Conservation (phyloP, 768 basidiomycete genomes). For the Wakefieldia striispora region DNA sequence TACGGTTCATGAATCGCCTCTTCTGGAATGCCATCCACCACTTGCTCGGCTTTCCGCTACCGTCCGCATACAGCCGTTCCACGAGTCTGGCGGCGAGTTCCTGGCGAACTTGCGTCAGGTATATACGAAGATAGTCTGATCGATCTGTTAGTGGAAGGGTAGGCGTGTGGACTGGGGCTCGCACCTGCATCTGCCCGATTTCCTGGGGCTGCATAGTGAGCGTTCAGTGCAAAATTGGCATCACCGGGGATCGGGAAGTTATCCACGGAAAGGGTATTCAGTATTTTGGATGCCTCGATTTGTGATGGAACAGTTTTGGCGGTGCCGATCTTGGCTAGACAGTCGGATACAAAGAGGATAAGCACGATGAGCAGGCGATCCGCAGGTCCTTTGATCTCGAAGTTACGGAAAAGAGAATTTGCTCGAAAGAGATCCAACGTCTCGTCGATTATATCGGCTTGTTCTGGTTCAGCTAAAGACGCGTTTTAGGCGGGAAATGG, state of each 20-base stretch:
- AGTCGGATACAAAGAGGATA: slow-evolving; percentile 97
- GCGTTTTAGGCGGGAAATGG: slow-evolving; percentile 12
- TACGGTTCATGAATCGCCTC: slow-evolving; percentile 93
- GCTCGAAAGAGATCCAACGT: slow-evolving; percentile 95
- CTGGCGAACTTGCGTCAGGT: slow-evolving; percentile 90
- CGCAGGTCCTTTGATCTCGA: slow-evolving; percentile 98
- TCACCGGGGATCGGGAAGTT: slow-evolving; percentile 94
- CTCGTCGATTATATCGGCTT: slow-evolving; percentile 93
- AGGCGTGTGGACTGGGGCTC: slow-evolving; percentile 16
- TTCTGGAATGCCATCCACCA: slow-evolving; percentile 99
- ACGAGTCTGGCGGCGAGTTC: slow-evolving; percentile 86
- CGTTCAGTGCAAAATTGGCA: slow-evolving; percentile 89
- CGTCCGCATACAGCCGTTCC: slow-evolving; percentile 89
- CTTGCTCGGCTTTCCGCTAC: slow-evolving; percentile 93
- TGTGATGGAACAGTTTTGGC: slow-evolving; percentile 66
- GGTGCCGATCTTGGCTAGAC: slow-evolving; percentile 83
- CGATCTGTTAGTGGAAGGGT: slow-evolving; percentile 7
- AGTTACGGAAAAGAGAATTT: slow-evolving; percentile 98
- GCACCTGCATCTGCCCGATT: slow-evolving; percentile 80
- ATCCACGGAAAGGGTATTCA: slow-evolving; percentile 93
- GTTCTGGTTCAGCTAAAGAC: slow-evolving; percentile 66
- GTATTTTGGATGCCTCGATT: slow-evolving; percentile 81
- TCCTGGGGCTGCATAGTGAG: slow-evolving; percentile 81
- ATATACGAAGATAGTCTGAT: slow-evolving; percentile 84
- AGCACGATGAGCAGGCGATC: slow-evolving; percentile 95